phyloP scores from a whole-genome alignment of 139 green algal genomes.

The Volvox reticuliferus region DNA sequence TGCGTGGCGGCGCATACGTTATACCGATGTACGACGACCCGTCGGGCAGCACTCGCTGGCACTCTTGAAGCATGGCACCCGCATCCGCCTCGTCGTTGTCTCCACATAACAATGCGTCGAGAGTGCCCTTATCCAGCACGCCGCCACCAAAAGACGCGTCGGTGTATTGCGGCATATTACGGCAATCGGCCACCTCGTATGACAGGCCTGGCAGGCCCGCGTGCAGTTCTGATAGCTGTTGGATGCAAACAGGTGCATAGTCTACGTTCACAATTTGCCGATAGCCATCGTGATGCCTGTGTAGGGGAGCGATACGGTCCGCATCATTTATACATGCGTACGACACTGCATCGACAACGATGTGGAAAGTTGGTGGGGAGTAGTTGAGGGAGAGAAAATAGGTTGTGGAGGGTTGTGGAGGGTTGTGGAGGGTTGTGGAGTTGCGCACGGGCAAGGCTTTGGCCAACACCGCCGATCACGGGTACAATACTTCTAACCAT shows the following conservation, averaged over 20 bases:
- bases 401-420: too few relatives aligned
- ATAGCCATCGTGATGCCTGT: conserved; percentile 42
- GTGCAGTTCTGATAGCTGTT: conserved; percentile 13
- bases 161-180: conserved; percentile 30
- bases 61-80: conserved; percentile 52
- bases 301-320: neutral
- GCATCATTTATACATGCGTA: neutral
- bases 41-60: conserved; percentile 54
- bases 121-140: conserved; percentile 53
- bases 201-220: conserved; percentile 29
- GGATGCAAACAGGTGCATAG: conserved; percentile 41
- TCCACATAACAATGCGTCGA: conserved; percentile 56
- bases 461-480: too few relatives aligned
- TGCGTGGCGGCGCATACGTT: conserved; percentile 39
- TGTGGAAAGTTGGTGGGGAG: too few relatives aligned
- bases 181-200: conserved; percentile 39
- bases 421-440: too few relatives aligned
- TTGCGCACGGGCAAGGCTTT: too few relatives aligned
- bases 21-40: conserved; percentile 62
- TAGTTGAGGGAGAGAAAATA: too few relatives aligned
- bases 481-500: too few relatives aligned
- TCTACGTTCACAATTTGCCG: conserved; percentile 38
- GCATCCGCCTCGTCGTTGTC: conserved; percentile 48
- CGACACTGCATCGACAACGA: neutral
- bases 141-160: conserved; percentile 24